Base-by-base conservation (phyloP, 192 early-diverging fungal genomes). In the Phycomyces blakesleeanus region DNA sequence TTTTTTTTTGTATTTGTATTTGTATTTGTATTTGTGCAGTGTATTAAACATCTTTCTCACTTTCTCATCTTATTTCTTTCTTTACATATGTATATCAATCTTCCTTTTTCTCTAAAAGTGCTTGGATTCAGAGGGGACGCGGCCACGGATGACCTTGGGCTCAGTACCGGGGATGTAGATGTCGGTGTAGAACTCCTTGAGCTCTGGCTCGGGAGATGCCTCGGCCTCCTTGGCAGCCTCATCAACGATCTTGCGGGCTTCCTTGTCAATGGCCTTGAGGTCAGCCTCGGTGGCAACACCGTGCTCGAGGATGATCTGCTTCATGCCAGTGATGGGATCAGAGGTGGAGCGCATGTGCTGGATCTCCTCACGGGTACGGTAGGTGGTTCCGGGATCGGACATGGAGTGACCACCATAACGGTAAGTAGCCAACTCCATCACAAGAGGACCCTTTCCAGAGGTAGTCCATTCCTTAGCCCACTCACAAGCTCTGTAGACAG, bases 381-480 rank as follows among this genome's bases (percentile, higher is more conserved):
- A 98, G 41, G 93, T 97, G 76, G 95, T 98, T 68, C 96, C 96
- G 22, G 95, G 96, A 79, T 98, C 95, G 61, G 95, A 98, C 96
- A 98, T 98, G 68, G 96, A 98, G 93, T 98, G 96, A 57, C 96
- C 96, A 78, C 95, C 96, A 81, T 98, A 98, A 57, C 95, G 93
- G 83, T 98, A 98, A 24, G 96, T 98, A 67, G 89, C 88, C 85
- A 96, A 85, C 84, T 98, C 95, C 76, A 97, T 82, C 27, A 98
- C 84, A 57, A 97, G 73, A 41, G 96, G 95, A 11, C 96, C 96
- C 63, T 95, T 89, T 67, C 86, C 93, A 55, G 74, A 68, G 44
- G 84, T 59, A 4, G 87, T 85, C 86, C 89, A 95, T 71, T 96
- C 84, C 68, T 93, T 89, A 52, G 93, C 94, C 67, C 85, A 90